These are phyloP conservation scores for Coemansia umbellata DNA, from an alignment of 192 early-diverging fungal species.

Conservation along the genomic window DNA sequence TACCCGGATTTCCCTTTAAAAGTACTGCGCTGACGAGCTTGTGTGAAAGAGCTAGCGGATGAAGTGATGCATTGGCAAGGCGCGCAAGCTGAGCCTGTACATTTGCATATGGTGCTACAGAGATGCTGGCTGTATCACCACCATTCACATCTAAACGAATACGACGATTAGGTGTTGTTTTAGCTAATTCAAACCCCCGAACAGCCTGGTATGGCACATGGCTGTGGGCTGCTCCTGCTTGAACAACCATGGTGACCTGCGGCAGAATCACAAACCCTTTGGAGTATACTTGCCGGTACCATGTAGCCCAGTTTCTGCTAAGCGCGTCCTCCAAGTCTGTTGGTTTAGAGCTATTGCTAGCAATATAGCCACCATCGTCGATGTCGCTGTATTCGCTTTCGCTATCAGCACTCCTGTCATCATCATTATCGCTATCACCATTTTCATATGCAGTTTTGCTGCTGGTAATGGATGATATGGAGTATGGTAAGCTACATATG, in stretches of 20 bases:
- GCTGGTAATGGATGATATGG: not conserved
- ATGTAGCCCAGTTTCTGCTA: constrained; percentile 25
- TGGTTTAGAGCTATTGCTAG: not conserved
- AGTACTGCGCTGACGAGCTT: constrained; percentile 68
- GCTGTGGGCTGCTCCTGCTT: constrained; percentile 26
- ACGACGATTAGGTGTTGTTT: not conserved
- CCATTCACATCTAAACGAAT: not conserved
- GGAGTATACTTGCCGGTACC: constrained; percentile 25
- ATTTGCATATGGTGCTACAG: constrained; percentile 14
- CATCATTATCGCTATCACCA: not conserved
- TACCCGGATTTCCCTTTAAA: constrained; percentile 76
- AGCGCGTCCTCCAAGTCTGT: not conserved
- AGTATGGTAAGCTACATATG: not conserved
- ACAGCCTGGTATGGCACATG: constrained; percentile 37
- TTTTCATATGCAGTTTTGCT: not conserved
- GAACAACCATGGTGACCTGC: constrained; percentile 39
- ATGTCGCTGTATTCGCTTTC: constrained; percentile 4
- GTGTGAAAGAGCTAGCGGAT: constrained; percentile 67
- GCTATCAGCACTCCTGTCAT: constrained; percentile 8
- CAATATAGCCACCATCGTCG: constrained; percentile 1
- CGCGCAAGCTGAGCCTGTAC: constrained; percentile 47
- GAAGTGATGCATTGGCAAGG: constrained; percentile 65
- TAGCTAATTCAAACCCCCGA: not conserved
- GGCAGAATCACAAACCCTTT: constrained; percentile 27
- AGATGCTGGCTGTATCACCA: not conserved